Percentiles rank a stretch among this genome's conserved stretches.
Conservation (phyloP, 306 rosid species). For the Bauhinia variegata region DNA sequence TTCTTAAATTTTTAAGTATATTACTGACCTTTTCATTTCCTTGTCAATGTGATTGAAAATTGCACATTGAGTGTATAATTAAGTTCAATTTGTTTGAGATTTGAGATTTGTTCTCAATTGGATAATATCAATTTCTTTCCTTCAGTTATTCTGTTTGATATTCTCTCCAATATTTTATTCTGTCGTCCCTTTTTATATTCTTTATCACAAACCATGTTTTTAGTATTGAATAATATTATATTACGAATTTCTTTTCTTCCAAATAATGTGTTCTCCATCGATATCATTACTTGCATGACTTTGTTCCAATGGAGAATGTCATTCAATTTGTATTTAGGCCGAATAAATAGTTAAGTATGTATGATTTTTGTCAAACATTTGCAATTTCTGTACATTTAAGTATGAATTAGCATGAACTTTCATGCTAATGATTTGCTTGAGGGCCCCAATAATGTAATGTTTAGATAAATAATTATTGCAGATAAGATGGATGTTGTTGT, state of each 20-base stretch:
- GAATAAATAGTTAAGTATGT: neutral
- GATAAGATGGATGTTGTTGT: too few species aligned
- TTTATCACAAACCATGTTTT: too few species aligned
- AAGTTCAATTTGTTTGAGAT: conserved; percentile 8
- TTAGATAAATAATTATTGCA: neutral
- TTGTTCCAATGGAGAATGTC: conserved; percentile 12
- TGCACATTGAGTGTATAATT: neutral
- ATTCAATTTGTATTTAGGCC: conserved; percentile 1
- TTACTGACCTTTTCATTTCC: neutral
- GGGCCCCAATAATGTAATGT: neutral
- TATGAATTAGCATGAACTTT: conserved; percentile 9
- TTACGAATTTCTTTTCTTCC: neutral
- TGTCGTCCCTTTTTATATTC: too few species aligned
- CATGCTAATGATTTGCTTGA: conserved; percentile 18
- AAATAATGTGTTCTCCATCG: conserved; percentile 18
- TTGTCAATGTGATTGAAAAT: neutral
- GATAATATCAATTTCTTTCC: too few species aligned
- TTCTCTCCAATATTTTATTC: too few species aligned
- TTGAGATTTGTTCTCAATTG: conserved; percentile 13
- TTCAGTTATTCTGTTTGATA: too few species aligned
- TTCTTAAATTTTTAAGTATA: neutral
- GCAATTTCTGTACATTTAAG: neutral
- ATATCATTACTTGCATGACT: conserved; percentile 25
- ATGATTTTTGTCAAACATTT: conserved; percentile 4
- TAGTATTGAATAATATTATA: too few species aligned